phyloP scores from a whole-genome alignment of 2,329 filamentous ascomycete species.

The Pseudonectria buxi region DNA sequence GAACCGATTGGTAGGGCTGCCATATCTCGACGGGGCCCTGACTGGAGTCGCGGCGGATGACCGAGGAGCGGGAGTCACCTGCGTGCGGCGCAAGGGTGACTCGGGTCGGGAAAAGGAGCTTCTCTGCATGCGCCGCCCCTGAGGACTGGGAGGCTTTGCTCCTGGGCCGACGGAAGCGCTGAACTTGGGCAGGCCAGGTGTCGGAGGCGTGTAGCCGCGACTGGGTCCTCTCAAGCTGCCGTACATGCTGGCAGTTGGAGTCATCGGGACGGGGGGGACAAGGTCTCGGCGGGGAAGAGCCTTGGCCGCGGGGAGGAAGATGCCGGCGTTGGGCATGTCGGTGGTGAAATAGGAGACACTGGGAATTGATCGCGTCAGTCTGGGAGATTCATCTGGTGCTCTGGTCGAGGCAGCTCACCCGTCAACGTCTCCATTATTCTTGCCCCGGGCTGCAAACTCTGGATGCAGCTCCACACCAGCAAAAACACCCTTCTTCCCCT shows the following conservation, averaged over 20 bases:
- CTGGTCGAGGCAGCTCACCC: slow-evolving; percentile 51
- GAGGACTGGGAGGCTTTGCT: slow-evolving; percentile 60
- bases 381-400: background rate
- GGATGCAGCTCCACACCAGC: slow-evolving; percentile 82
- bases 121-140: slow-evolving; percentile 58
- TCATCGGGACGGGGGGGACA: slow-evolving; percentile 52
- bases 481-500: slow-evolving; percentile 85
- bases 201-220: slow-evolving; percentile 58
- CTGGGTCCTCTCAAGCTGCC: slow-evolving; percentile 45
- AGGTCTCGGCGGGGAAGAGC: slow-evolving; percentile 63
- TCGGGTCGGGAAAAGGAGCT: slow-evolving; percentile 82
- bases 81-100: slow-evolving; percentile 68
- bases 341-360: slow-evolving; percentile 77
- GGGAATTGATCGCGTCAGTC: slow-evolving; percentile 5
- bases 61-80: slow-evolving; percentile 53
- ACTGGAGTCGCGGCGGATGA: slow-evolving; percentile 50
- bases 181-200: slow-evolving; percentile 66
- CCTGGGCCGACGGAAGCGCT: slow-evolving; percentile 80
- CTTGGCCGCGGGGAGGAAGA: slow-evolving; percentile 85
- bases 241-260: slow-evolving; percentile 60
- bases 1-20: slow-evolving; percentile 49
- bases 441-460: slow-evolving; percentile 76
- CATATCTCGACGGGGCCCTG: slow-evolving; percentile 27
- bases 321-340: slow-evolving; percentile 70
- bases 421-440: slow-evolving; percentile 95